phyloP scores from a whole-genome alignment of 2,329 filamentous ascomycete genomes.

The Fusarium sp. region DNA sequence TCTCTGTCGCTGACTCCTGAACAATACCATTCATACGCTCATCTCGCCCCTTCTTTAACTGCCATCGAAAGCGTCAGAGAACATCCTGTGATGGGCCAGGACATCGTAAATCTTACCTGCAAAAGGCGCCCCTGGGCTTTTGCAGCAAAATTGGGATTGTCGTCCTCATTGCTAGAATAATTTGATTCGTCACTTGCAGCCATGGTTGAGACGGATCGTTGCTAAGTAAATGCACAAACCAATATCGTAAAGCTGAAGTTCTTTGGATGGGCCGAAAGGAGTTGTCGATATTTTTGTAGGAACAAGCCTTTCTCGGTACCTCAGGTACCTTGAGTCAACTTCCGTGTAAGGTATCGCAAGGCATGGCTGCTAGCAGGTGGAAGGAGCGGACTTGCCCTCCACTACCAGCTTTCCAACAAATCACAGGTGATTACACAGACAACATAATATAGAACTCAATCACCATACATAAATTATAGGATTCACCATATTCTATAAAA shows the following conservation, averaged over 20 bases:
- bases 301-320: not conserved
- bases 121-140: slow-evolving; percentile 43
- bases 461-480: slow-evolving; percentile 7
- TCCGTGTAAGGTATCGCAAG: too few species aligned
- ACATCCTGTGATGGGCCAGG: too few species aligned
- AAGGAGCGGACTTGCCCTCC: slow-evolving; percentile 7
- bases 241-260: not conserved
- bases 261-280: not conserved
- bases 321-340: not conserved
- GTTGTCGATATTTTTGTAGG: not conserved
- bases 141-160: slow-evolving; percentile 37
- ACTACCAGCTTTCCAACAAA: not conserved
- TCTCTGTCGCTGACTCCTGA: slow-evolving; percentile 34
- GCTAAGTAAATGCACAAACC: not conserved
- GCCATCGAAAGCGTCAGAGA: not conserved
- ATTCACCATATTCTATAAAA: slow-evolving; percentile 18
- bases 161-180: slow-evolving; percentile 29
- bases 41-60: slow-evolving; percentile 47
- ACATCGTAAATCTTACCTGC: slow-evolving; percentile 23
- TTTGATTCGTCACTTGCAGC: slow-evolving; percentile 20
- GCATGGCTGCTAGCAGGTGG: not conserved
- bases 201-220: slow-evolving; percentile 12
- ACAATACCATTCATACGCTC: slow-evolving; percentile 38
- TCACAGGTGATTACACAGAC: not conserved
- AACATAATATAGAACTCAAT: not conserved